Evolutionary conservation across 2,329 filamentous ascomycete genomes (phyloP), one percentile per base, ranked within the genome.

Genomic region (Parastagonospora avenae): DNA sequence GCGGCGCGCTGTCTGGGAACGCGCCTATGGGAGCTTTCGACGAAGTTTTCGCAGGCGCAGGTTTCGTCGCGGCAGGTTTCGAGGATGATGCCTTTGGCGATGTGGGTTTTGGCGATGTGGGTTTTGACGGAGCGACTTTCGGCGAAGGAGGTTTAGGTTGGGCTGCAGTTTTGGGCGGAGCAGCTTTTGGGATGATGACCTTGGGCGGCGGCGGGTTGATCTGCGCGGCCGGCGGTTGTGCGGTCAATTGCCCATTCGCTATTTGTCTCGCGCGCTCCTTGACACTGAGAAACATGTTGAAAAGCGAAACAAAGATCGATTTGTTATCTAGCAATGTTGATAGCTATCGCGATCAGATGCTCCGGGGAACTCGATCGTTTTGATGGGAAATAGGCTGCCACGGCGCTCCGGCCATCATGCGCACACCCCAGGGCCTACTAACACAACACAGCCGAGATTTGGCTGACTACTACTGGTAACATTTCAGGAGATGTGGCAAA

Each of bases 261-360:
- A 55, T 55, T 37, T 42, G 39, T 32, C 46, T 30, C 27, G 39
- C 46, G 54, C 60, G 48, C 48, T 63, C 57, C 48, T 60, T 63
- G 14, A 62, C 59, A 43, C 59, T 60, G 49, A 57, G 52, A 47
- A 60, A 62, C 59, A 62, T 62, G 24, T 50, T 54, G 50, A 24
- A 24, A 24, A 24, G 19, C 19, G 19, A 24, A 3, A 24, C n/a
- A n/a, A 3, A 24, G 19, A 24, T 24, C 19, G 19, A 24, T 24
- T 24, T 24, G 19, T 24, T 24, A 24, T 50, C 42, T 33, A 28
- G 32, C 37, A 48, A 40, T 40, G 52, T 53, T 46, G 45, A 31
- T 28, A 53, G 41, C 48, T 42, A 35, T 36, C 37, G 42, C 38
- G 32, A 38, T 12, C 31, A 46, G 19, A 24, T 5, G 19, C 15